Percentiles rank a stretch among this genome's conserved stretches.
phyloP scores from a whole-genome alignment of 306 rosid species.

The Leucaena leucocephala region DNA sequence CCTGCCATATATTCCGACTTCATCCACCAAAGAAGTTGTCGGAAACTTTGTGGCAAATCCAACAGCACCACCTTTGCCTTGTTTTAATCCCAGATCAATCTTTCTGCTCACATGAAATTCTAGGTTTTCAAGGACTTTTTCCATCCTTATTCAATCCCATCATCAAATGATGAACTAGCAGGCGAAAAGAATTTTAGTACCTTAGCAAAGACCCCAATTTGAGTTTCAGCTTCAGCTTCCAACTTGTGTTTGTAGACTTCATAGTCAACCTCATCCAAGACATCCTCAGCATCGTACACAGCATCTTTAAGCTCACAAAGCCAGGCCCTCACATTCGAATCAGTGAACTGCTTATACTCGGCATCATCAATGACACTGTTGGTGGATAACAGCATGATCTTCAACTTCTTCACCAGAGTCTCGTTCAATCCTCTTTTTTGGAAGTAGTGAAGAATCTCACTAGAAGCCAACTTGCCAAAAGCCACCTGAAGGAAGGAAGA shows the following conservation, averaged over 20 bases:
- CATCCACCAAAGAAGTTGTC: constrained; percentile 12
- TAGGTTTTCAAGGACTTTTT: not conserved
- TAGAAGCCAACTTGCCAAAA: not conserved
- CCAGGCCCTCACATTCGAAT: not conserved
- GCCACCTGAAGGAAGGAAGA: not conserved
- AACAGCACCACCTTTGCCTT: not conserved
- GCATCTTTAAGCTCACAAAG: constrained; percentile 2
- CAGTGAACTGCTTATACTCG: not conserved
- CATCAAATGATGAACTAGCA: not conserved
- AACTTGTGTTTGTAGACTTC: not conserved
- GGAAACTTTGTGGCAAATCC: not conserved
- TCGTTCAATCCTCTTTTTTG: too few species aligned
- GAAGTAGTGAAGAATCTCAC: not conserved
- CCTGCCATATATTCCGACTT: constrained; percentile 24
- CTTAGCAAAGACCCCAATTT: not conserved
- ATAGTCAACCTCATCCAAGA: not conserved
- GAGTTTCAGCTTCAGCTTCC: constrained; percentile 9
- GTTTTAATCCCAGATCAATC: not conserved
- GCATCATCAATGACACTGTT: not conserved
- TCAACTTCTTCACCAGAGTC: not conserved
- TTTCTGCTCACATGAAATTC: not conserved
- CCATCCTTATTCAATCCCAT: not conserved
- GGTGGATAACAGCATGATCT: not conserved
- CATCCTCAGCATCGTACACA: not conserved
- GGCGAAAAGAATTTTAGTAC: constrained; percentile 8